Evolutionary conservation across 208 protist genomes (phyloP).

Genomic region (Trypanosoma brucei): DNA sequence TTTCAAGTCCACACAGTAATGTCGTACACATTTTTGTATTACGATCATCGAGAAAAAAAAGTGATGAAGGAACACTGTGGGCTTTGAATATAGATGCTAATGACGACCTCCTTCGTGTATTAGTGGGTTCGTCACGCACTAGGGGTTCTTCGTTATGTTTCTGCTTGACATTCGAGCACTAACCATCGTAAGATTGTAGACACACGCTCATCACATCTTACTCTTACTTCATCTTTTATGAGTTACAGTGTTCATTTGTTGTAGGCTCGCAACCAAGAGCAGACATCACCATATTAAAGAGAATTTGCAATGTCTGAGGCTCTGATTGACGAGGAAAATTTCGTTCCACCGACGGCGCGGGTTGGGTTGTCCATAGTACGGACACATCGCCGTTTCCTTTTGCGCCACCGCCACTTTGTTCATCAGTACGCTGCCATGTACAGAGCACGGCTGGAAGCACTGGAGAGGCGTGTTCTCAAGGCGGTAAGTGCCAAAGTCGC

Average conservation of each 20-base stretch:
- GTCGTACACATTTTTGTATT: too few species aligned
- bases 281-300: neutral
- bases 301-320: constrained; percentile 1
- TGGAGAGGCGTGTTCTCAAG: constrained; percentile 30
- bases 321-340: neutral
- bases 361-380: constrained; percentile 52
- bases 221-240: too few species aligned
- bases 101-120: neutral
- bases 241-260: too few species aligned
- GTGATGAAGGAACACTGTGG: neutral
- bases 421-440: constrained; percentile 89
- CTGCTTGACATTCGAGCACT: too few species aligned
- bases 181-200: too few species aligned
- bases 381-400: constrained; percentile 78
- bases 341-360: constrained; percentile 13
- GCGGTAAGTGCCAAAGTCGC: constrained; percentile 29
- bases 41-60: neutral
- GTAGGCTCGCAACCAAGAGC: too few species aligned
- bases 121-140: neutral
- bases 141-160: too few species aligned
- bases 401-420: constrained; percentile 64
- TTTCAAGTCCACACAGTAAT: too few species aligned
- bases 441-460: constrained; percentile 50
- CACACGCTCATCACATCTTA: too few species aligned
- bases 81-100: neutral